phyloP scores from a whole-genome alignment of 768 basidiomycete species.

The Lentinus tigrinus region DNA sequence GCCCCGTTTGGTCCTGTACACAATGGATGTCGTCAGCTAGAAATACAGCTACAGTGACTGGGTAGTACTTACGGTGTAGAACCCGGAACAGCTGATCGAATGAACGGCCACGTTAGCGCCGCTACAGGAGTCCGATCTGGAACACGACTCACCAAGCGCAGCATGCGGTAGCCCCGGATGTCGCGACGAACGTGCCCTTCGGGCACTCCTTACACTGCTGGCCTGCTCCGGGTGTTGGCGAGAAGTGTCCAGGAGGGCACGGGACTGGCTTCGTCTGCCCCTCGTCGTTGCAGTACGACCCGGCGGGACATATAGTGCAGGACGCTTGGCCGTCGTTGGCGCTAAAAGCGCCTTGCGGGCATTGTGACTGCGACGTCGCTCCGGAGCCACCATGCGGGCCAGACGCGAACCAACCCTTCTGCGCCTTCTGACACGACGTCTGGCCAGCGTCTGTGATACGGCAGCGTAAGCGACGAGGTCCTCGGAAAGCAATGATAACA shows the following conservation, averaged over 20 bases:
- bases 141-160: conserved; percentile 16
- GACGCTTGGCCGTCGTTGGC: conserved; percentile 5
- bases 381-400: conserved; percentile 10
- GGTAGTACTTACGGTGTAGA: conserved; percentile 10
- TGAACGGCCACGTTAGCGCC: neutral
- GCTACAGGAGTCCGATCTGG: too few relatives aligned
- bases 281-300: conserved; percentile 20
- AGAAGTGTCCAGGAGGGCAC: conserved; percentile 17
- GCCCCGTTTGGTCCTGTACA: conserved; percentile 12
- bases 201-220: conserved; percentile 18
- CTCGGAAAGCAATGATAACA: neutral
- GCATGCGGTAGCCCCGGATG: conserved; percentile 19
- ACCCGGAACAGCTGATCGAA: conserved; percentile 17
- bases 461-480: neutral
- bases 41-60: neutral
- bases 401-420: conserved; percentile 19
- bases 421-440: conserved; percentile 13
- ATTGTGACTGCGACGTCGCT: conserved; percentile 13
- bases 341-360: conserved; percentile 21
- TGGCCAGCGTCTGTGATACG: conserved; percentile 10
- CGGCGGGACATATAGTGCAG: conserved; percentile 22
- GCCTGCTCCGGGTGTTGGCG: conserved; percentile 7
- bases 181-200: conserved; percentile 14
- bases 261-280: conserved; percentile 8
- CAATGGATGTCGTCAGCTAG: neutral